Percentiles rank a stretch among this genome's conserved stretches.
Evolutionary conservation across 2,329 filamentous ascomycete species (phyloP).

Genomic region (Neonectria punicea): DNA sequence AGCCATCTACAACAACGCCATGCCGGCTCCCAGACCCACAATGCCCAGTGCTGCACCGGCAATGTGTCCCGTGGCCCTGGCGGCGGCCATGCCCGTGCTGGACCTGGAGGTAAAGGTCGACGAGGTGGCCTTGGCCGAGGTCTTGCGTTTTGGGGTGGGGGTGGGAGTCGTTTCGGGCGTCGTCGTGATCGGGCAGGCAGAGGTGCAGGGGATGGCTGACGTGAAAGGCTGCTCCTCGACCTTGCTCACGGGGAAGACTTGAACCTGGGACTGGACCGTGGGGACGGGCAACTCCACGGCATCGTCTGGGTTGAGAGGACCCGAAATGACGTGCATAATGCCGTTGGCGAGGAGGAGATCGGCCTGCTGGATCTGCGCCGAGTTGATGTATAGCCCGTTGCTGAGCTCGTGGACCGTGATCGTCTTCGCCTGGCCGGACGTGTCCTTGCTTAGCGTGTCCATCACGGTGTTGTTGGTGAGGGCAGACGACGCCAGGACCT

Average conservation of each 20-base stretch:
- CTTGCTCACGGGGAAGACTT: constrained; percentile 65
- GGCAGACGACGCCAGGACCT: constrained; percentile 61
- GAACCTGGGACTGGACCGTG: constrained; percentile 52
- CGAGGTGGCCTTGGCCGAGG: not conserved
- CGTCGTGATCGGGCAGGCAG: constrained; percentile 50
- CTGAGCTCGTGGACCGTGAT: constrained; percentile 54
- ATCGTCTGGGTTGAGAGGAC: constrained; percentile 58
- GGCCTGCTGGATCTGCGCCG: constrained; percentile 62
- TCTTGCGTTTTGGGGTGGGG: constrained; percentile 15
- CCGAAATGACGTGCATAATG: constrained; percentile 68
- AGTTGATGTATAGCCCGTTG: constrained; percentile 62
- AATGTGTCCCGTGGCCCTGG: constrained; percentile 42
- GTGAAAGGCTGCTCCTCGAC: constrained; percentile 54
- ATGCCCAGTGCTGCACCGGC: constrained; percentile 45
- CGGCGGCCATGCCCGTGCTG: constrained; percentile 36
- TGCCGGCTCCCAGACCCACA: constrained; percentile 44
- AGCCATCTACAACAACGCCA: constrained; percentile 38
- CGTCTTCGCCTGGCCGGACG: constrained; percentile 54
- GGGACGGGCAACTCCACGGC: constrained; percentile 50
- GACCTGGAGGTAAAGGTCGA: constrained; percentile 30
- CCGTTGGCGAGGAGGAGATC: constrained; percentile 68
- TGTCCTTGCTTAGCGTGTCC: constrained; percentile 49
- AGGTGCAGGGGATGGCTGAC: constrained; percentile 55
- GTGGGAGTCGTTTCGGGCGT: constrained; percentile 33
- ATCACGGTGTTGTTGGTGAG: constrained; percentile 47